Base-by-base conservation (phyloP, 768 basidiomycete species). In the Filobasidium floriforme region DNA sequence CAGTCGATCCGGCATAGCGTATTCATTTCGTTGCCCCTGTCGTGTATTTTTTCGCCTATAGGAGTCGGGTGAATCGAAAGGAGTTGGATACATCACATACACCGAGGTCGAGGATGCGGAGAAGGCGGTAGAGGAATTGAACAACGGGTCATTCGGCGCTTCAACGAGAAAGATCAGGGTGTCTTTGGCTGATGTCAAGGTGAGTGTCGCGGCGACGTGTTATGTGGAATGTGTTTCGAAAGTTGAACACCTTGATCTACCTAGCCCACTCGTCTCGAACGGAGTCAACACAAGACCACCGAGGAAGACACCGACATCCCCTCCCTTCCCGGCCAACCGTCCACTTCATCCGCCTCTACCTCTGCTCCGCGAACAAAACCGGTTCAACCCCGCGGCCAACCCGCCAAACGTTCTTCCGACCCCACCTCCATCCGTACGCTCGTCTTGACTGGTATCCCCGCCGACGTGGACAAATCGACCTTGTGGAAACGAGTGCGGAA, bases 31-130 rank as follows among this genome's bases (percentile, higher is more conserved):
- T n/a, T n/a, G n/a, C n/a, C n/a, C n/a, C n/a, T n/a, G n/a, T n/a
- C n/a, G n/a, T n/a, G n/a, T n/a, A n/a, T n/a, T n/a, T n/a, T n/a
- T n/a, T 22, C 12, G 65, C 49, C 41, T 24, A 0, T 41, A 69
- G 67, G 73, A 75, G 11, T 69, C 72, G 1, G 77, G 73, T 60
- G 76, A 71, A 68, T 92, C 91, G 0, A 96, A 97, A 76, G 94
- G 94, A 69, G 92, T 98, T 24, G 96, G 96, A 67, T 98, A 96
- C 75, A 90, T 97, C 68, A 88, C 90, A 0, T 98, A 94, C 78
- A 86, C 92, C 0, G 82, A 91, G 64, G 85, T 84, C 64, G 90
- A 96, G 72, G 96, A 98, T 78, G 94, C 92, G 7, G 84, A 90
- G 63, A 69, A 82, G 41, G 88, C 88, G 1, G 85, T 87, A 63